Percentiles rank a stretch among this genome's conserved stretches.
Conservation (phyloP, 352 stramenopile genomes). For the Phytophthora pini region DNA sequence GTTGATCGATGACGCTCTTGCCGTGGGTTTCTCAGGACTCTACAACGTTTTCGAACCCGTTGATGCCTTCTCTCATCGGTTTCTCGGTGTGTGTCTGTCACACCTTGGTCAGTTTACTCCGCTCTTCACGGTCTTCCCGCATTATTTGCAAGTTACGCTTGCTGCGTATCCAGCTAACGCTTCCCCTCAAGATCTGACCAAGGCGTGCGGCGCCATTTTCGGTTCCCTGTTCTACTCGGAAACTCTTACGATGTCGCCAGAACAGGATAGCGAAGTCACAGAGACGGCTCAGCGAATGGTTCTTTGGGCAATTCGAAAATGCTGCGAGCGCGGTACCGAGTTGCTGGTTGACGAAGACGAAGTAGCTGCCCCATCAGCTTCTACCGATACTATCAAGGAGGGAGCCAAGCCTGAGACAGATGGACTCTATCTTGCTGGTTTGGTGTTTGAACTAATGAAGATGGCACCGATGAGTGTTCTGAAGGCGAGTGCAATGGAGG, state of each 20-base stretch:
- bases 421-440: constrained; percentile 54
- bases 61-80: constrained; percentile 57
- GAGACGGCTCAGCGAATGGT: constrained; percentile 43
- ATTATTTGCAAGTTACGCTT: constrained; percentile 64
- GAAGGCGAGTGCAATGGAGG: constrained; percentile 42
- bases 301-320: constrained; percentile 61
- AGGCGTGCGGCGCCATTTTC: constrained; percentile 54
- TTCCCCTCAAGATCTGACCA: constrained; percentile 44
- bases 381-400: constrained; percentile 1
- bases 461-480: constrained; percentile 61
- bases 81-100: constrained; percentile 55
- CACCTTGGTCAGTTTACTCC: constrained; percentile 55
- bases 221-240: constrained; percentile 58
- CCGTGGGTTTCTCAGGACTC: constrained; percentile 54
- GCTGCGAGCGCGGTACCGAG: constrained; percentile 37
- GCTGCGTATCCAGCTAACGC: constrained; percentile 44
- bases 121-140: constrained; percentile 54
- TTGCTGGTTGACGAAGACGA: constrained; percentile 21
- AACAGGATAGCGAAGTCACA: constrained; percentile 7
- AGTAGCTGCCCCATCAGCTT: not conserved
- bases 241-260: constrained; percentile 13
- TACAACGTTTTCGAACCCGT: constrained; percentile 62
- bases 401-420: constrained; percentile 24
- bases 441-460: constrained; percentile 72
- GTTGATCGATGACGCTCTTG: constrained; percentile 49